Evolutionary conservation across 805 yeast genomes (phyloP), one percentile per base, ranked within the genome.

Genomic region (Sugiyamaella lignohabitans): DNA sequence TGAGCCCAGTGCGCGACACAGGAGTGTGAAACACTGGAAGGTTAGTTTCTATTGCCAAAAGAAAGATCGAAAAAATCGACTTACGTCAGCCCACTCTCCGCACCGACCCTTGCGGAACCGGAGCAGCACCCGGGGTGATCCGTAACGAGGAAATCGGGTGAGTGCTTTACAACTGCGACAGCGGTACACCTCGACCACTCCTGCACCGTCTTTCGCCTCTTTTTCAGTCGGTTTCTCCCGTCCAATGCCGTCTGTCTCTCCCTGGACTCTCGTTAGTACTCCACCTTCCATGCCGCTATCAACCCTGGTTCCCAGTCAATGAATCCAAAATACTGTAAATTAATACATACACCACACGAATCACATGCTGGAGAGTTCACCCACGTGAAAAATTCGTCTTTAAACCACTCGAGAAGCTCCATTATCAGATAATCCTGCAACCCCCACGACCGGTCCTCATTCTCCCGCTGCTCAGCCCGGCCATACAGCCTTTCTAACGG

Each of bases 41-140:
- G 46, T 38, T 18, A 30, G 47, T 17, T 24, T 27, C 38, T 6
- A 35, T 35, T 6, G 19, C 20, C 5, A 35, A 18, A 16, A n/a
- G 14, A 45, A 19, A 5, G 10, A 42, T 5, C 17, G 23, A 41
- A 41, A 29, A 16, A 32, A 22, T 41, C 20, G 8, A n/a, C 53
- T 34, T 23, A 58, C 57, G 55, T 85, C 84, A 46, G 89, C 91
- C 95, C 95, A 91, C 62, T 91, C 98, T 1, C 98, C 98, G 65
- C 98, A 91, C 41, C 98, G 71, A 0, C 98, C 98, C 29, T 61
- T 60, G 38, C 87, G 67, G 0, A 82, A 75, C 23, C 75, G 68
- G 14, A 91, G 63, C 20, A 91, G 65, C 49, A 74, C 76, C 1
- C 65, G 66, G 0, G 91, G 84, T 51, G 79, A 75, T 59, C 84